phyloP scores from a whole-genome alignment of 2,329 filamentous ascomycete species.

The Trichoderma atrobrunneum region DNA sequence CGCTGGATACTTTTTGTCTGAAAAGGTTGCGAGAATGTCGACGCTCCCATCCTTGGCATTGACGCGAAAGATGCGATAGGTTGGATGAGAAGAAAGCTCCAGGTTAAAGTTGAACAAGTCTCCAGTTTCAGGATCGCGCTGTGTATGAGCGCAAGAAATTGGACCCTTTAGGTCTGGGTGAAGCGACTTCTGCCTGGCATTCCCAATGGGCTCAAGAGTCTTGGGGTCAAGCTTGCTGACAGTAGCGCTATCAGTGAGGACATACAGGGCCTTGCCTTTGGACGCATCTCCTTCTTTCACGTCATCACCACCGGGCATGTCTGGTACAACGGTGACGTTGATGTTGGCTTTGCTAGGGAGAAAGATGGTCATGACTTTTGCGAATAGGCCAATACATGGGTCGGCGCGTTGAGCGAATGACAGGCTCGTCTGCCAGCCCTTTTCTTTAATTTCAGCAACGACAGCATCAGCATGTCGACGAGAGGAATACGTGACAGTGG shows the following conservation, averaged over 20 bases:
- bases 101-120: constrained; percentile 82
- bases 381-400: constrained; percentile 70
- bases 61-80: constrained; percentile 68
- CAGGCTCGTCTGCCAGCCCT: constrained; percentile 54
- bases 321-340: constrained; percentile 62
- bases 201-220: constrained; percentile 69
- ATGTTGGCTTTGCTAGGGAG: constrained; percentile 46
- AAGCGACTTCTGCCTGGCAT: constrained; percentile 57
- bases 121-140: constrained; percentile 67
- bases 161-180: constrained; percentile 68
- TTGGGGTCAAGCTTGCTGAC: constrained; percentile 64
- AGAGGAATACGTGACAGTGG: constrained; percentile 65
- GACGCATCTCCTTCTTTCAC: constrained; percentile 23
- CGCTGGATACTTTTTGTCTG: constrained; percentile 45
- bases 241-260: constrained; percentile 47
- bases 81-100: constrained; percentile 53
- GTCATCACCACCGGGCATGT: constrained; percentile 53
- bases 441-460: constrained; percentile 57
- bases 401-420: constrained; percentile 71
- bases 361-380: constrained; percentile 67
- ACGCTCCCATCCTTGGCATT: constrained; percentile 63
- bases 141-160: constrained; percentile 68
- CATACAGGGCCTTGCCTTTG: constrained; percentile 20
- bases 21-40: constrained; percentile 67
- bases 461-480: constrained; percentile 63